These are phyloP conservation scores for Orbilia javanica DNA, from an alignment of 2,329 filamentous ascomycete genomes.

Conservation along the genomic window DNA sequence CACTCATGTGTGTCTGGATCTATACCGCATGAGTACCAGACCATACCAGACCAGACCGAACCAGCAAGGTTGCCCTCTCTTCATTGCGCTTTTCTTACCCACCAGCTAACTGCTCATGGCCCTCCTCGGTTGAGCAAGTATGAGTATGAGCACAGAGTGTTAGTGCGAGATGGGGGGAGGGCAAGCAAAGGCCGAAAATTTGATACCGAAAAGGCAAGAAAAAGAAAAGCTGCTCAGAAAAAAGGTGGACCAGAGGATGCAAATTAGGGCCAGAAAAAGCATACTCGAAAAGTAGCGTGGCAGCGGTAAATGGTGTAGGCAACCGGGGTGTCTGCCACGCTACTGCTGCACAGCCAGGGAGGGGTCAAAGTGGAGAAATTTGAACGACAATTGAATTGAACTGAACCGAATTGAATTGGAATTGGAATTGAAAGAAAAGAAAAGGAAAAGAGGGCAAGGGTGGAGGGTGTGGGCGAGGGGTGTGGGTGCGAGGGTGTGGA, in stretches of 20 bases:
- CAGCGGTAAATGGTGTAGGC: constrained; percentile 59
- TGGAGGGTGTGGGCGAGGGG: too few species aligned
- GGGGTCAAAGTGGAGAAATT: constrained; percentile 45
- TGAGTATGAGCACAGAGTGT: constrained; percentile 8
- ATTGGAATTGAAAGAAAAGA: too few species aligned
- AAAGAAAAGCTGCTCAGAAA: constrained; percentile 39
- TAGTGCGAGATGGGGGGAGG: constrained; percentile 17
- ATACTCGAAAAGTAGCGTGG: constrained; percentile 58
- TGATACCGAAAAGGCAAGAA: constrained; percentile 49
- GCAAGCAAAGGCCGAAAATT: constrained; percentile 43
- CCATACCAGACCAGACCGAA: constrained; percentile 5
- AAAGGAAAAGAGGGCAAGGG: not conserved
- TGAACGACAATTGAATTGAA: not conserved
- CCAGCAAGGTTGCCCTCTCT: constrained; percentile 41
- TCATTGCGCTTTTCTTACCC: constrained; percentile 11
- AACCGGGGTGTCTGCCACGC: constrained; percentile 59
- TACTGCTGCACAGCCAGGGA: constrained; percentile 58
- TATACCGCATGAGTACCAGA: too few species aligned
- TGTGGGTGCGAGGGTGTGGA: too few species aligned
- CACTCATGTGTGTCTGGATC: not conserved
- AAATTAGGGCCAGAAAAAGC: constrained; percentile 37
- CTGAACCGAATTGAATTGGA: not conserved
- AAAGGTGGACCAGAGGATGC: not conserved
- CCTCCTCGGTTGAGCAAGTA: constrained; percentile 51
- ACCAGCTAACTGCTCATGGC: too few species aligned